Percentiles rank a stretch among this genome's conserved stretches.
phyloP scores from a whole-genome alignment of 768 basidiomycete species.

The Lactarius evosmus region DNA sequence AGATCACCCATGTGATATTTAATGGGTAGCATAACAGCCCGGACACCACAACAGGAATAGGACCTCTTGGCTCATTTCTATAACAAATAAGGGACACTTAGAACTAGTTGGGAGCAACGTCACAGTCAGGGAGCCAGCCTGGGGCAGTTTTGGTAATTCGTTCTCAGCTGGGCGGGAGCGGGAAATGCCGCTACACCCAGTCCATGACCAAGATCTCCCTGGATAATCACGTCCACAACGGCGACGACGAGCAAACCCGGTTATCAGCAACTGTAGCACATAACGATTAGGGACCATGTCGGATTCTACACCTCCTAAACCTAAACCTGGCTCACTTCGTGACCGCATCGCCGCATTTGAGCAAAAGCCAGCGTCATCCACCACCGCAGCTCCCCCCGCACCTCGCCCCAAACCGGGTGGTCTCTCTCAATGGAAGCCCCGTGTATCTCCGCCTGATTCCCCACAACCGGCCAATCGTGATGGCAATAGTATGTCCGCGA shows the following conservation, averaged over 20 bases:
- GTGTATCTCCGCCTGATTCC: slow-evolving; percentile 43
- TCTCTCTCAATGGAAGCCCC: slow-evolving; percentile 67
- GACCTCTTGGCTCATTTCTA: too few relatives aligned
- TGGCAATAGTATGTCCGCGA: slow-evolving; percentile 64
- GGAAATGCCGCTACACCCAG: background rate
- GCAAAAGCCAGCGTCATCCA: slow-evolving; percentile 47
- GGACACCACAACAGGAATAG: background rate
- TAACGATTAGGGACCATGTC: slow-evolving; percentile 45
- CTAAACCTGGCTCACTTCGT: slow-evolving; percentile 73
- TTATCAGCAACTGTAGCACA: background rate
- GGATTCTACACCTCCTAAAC: slow-evolving; percentile 56
- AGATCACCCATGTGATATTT: background rate
- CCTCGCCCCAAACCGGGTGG: slow-evolving; percentile 64
- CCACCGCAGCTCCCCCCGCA: slow-evolving; percentile 39
- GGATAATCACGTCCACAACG: background rate
- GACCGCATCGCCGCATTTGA: slow-evolving; percentile 91
- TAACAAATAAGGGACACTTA: too few relatives aligned
- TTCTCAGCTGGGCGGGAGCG: background rate
- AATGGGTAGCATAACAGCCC: background rate
- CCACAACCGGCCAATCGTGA: slow-evolving; percentile 30
- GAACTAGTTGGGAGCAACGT: too few relatives aligned
- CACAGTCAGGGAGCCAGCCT: too few relatives aligned
- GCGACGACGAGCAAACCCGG: background rate
- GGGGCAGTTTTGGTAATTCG: background rate
- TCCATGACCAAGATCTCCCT: background rate